Base-by-base conservation (phyloP, 140 eudicot genomes). In the Flaveria floridana region DNA sequence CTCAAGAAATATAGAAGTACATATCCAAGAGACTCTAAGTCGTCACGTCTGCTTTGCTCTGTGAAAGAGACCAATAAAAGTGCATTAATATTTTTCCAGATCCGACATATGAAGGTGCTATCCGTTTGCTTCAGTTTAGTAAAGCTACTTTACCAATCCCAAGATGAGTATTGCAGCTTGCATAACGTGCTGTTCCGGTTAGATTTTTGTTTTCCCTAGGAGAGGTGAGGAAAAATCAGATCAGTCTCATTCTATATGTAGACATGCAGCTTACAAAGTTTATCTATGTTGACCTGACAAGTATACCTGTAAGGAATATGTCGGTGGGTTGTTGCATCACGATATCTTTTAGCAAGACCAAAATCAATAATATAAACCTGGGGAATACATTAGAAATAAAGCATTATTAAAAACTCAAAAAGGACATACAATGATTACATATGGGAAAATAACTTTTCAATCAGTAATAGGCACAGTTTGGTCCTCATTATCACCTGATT, bases 161-260 rank as follows among this genome's bases (percentile, higher is more conserved):
- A 71, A 89, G 98, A 83, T 92, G 98, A 77, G 98, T 92, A 81
- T 92, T 92, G 83, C 96, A 87, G 79, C 98, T 92, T 25, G 98
- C 98, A 83, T 92, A 92, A 50, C 96, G 98, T 71, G 98, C 96
- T 25, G 96, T 92, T 50, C 96, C 98, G 0, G 96, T 89, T 79
- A 92, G 76, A 81, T 92, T 92, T 76, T 92, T 89, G 82, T 92
- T 87, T 86, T 89, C 98, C 82, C 98, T 92, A 53, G 9, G 3
- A 50, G 15, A 13, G 5, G 56, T 12, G 19, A 50, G 56, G 3
- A 11, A 50, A 48, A 50, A 50, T 11, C n/a, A 50, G 16, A 44
- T 44, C 56, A 50, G 3, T 50, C 56, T 50, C 50, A 50, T 50
- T 12, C 18, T 50, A 50, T 14, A 14, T 3, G 56, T 50, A 50